Evolutionary conservation across 768 basidiomycete genomes (phyloP), one percentile per base, ranked within the genome.

Genomic region (Coprinellus micaceus): DNA sequence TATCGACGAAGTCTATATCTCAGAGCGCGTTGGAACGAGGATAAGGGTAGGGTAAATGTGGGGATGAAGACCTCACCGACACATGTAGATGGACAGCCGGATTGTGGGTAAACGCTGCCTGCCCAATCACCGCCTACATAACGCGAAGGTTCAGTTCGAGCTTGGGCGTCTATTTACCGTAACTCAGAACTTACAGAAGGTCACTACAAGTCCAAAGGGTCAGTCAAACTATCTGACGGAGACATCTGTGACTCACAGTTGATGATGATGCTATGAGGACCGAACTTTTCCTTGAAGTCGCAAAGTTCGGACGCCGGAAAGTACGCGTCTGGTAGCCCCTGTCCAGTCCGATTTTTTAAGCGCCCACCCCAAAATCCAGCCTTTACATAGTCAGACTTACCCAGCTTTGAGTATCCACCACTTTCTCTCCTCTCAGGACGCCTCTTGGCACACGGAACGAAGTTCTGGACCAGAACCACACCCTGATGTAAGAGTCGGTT

Each of bases 381-480:
- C n/a, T n/a, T n/a, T n/a, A n/a, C n/a, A n/a, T n/a, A n/a, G n/a
- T n/a, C n/a, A n/a, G 10, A 26, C 25, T 22, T 47, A 47, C 45
- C 45, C 82, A 85, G 40, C 60, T 61, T 9, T 63, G 60, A 7
- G 81, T 76, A 61, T 76, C 61, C 11, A 81, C 69, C 7, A 59
- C 60, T 2, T 37, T 56, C 0, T 59, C 60, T 1, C 72, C 76
- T 17, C 66, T 66, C 26, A 58, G 67, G 13, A 84, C 74, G 59
- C 81, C 83, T 7, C 66, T 60, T 1, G 84, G 84, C 24, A 82
- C 71, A 33, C 62, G 62, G 13, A 65, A 62, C 25, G 64, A 74
- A 47, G 68, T 70, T 41, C 84, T 75, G 0, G 83, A 74, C 85
- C 85, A 90, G 71, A 87, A 89, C 82, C 83, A 90, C 46, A 88